Base-by-base conservation (phyloP, 352 stramenopile species). In the Phytophthora citrophthora region DNA sequence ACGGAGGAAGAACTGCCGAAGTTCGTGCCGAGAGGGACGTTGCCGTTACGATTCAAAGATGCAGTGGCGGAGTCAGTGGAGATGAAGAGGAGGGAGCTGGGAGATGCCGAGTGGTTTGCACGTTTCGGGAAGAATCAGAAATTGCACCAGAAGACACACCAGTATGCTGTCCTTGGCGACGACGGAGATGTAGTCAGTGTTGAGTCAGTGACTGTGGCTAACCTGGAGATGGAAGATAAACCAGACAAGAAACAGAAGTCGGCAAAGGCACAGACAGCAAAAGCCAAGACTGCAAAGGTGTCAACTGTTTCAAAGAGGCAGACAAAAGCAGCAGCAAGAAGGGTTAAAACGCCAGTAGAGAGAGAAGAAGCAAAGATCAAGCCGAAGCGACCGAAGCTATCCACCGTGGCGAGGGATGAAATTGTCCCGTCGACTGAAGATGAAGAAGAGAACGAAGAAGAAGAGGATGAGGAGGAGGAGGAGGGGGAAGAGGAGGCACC, bases 61-160 rank as follows among this genome's bases (percentile, higher is more conserved):
- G 16, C 12, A 16, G 16, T 39, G 16, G 54, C 47, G 2, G 41
- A 55, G 10, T 47, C 66, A 4, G 61, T 63, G 10, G 24, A 38
- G 4, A 55, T 44, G 32, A 61, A 53, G 50, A 34, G 58, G 16
- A 46, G 40, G 13, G 27, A 41, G 7, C 58, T 69, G 54, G 62
- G 56, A 10, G 36, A 61, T 18, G 56, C 68, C 8, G 52, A 51
- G 7, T 75, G 67, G 67, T 43, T 65, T 29, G 26, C 15, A 0
- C 67, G 53, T 2, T 75, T 75, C 26, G 40, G 40, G 1, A 54
- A 68, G 38, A 75, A 66, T 23, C 45, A 58, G 31, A 34, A 44
- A 9, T 63, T 54, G 12, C 67, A 75, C 23, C 38, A 45, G 8
- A 27, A 49, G n/a, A 62, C 49, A 2, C 59, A 72, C 40, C 31